Conservation (phyloP, 2,329 filamentous ascomycete species). For the Ophiobolus disseminans region DNA sequence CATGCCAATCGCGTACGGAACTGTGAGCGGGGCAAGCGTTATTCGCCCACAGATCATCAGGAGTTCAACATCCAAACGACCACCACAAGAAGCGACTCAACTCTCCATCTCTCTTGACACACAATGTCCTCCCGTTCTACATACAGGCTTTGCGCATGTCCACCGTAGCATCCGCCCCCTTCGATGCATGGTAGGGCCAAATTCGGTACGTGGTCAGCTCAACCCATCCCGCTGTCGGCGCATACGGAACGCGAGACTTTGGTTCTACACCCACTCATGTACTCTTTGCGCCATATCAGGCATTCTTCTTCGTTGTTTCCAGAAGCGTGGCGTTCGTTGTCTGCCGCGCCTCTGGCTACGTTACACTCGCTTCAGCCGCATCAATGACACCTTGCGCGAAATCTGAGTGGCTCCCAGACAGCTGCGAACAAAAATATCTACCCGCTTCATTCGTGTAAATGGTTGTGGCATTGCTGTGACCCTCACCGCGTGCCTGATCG, state of each 20-base stretch:
- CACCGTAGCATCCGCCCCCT: neutral
- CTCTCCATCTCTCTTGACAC: neutral
- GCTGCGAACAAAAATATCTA: slow-evolving; percentile 1
- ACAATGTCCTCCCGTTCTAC: neutral
- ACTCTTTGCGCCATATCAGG: neutral
- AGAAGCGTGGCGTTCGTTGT: neutral
- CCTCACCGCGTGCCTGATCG: neutral
- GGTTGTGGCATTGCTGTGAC: neutral
- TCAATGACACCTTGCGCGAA: neutral
- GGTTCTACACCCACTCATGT: neutral
- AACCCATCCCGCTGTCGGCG: neutral
- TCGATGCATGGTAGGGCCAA: neutral
- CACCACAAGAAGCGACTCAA: neutral
- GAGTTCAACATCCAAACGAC: neutral
- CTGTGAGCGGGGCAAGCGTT: slow-evolving; percentile 10
- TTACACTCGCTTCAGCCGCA: slow-evolving; percentile 7
- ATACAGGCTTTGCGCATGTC: neutral
- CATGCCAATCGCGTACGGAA: slow-evolving; percentile 15
- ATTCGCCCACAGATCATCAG: neutral
- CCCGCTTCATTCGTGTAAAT: neutral
- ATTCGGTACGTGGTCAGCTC: slow-evolving; percentile 1
- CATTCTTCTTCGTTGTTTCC: neutral
- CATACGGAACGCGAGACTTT: neutral
- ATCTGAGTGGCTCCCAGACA: neutral
- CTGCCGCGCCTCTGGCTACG: neutral